These are phyloP conservation scores for Tuctoria greenei DNA, from an alignment of 176 grass and related monocot species.

Conservation along the genomic window DNA sequence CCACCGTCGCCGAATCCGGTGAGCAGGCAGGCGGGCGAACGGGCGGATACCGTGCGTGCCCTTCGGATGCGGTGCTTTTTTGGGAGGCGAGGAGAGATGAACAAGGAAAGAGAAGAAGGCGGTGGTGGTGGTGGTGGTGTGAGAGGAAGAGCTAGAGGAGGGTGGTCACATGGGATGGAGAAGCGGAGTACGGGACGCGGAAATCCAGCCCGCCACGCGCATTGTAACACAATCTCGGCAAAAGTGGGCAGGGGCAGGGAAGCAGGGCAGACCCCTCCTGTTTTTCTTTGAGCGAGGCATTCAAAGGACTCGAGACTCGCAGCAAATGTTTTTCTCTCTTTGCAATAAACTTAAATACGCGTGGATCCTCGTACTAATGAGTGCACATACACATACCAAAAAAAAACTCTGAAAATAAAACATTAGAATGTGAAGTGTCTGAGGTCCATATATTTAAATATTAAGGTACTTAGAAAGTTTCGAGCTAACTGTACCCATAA, in stretches of 20 bases:
- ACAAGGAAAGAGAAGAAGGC: not conserved
- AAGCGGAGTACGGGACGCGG: conserved; percentile 28
- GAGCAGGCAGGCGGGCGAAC: conserved; percentile 13
- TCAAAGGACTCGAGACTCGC: not conserved
- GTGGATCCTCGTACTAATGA: too few relatives aligned
- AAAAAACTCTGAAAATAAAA: too few relatives aligned
- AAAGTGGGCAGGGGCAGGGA: not conserved
- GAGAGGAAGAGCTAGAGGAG: not conserved
- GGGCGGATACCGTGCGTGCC: conserved; percentile 11
- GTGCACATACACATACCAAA: too few relatives aligned
- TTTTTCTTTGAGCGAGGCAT: not conserved
- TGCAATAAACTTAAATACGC: too few relatives aligned
- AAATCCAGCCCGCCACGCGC: conserved; percentile 61
- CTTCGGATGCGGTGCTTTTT: conserved; percentile 30
- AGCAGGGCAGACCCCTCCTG: not conserved
- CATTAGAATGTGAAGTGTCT: too few relatives aligned
- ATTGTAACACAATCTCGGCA: conserved; percentile 42
- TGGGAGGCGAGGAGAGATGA: not conserved
- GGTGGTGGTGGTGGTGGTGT: conserved; percentile 11
- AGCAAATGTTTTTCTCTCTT: not conserved
- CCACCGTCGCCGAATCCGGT: conserved; percentile 24
- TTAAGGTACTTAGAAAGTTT: too few relatives aligned
- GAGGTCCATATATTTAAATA: too few relatives aligned
- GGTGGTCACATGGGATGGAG: conserved; percentile 46
- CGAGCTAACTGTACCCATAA: too few relatives aligned